Evolutionary conservation across 2,329 filamentous ascomycete species (phyloP).

Genomic region (Sporothrix luriei): DNA sequence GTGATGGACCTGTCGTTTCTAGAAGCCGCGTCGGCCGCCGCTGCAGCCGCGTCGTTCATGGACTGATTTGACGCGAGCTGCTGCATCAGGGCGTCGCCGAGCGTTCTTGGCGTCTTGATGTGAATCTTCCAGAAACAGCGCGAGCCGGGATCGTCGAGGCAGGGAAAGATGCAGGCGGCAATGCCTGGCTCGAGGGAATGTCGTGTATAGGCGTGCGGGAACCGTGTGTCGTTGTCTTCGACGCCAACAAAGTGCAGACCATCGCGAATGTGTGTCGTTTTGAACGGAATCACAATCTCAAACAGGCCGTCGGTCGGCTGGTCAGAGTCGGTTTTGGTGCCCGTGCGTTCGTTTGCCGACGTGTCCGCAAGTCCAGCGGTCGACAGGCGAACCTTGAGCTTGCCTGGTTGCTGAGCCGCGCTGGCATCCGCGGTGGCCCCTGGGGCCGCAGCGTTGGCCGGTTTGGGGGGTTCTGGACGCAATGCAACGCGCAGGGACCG

Average conservation of each 20-base stretch:
- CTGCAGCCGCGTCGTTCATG: slow-evolving; percentile 31
- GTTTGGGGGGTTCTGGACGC: slow-evolving; percentile 41
- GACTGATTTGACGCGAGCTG: slow-evolving; percentile 49
- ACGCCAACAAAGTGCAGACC: slow-evolving; percentile 90
- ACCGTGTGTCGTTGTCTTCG: slow-evolving; percentile 75
- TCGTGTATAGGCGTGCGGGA: slow-evolving; percentile 88
- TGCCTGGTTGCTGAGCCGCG: slow-evolving; percentile 24
- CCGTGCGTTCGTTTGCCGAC: slow-evolving; percentile 4
- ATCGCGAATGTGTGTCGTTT: slow-evolving; percentile 73
- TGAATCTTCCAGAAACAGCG: slow-evolving; percentile 81
- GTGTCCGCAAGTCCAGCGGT: slow-evolving; percentile 7
- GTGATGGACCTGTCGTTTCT: slow-evolving; percentile 35
- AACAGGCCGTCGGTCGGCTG: slow-evolving; percentile 38
- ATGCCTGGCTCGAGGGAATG: slow-evolving; percentile 77
- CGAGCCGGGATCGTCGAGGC: slow-evolving; percentile 80
- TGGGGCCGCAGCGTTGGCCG: background rate
- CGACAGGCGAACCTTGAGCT: slow-evolving; percentile 34
- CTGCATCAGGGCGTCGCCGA: slow-evolving; percentile 72
- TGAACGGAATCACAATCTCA: slow-evolving; percentile 70
- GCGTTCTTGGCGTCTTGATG: slow-evolving; percentile 79
- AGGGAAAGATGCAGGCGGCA: slow-evolving; percentile 87
- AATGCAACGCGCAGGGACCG: slow-evolving; percentile 52
- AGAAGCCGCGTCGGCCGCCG: slow-evolving; percentile 16
- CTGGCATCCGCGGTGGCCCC: background rate
- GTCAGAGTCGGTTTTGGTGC: background rate